phyloP scores from a whole-genome alignment of 2,329 filamentous ascomycete genomes.

The Colletotrichum agaves region DNA sequence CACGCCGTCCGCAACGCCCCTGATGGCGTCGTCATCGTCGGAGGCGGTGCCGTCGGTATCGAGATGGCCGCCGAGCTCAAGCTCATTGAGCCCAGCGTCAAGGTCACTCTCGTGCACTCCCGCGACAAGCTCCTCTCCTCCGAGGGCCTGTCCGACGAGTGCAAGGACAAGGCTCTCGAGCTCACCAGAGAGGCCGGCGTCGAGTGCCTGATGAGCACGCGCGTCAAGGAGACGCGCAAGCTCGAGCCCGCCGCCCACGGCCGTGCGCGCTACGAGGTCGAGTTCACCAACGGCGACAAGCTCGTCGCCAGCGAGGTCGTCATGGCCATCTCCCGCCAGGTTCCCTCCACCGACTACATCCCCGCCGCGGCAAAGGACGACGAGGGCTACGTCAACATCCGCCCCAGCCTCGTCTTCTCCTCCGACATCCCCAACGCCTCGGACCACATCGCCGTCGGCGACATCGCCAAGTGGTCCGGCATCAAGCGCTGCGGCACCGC shows the following conservation, averaged over 20 bases:
- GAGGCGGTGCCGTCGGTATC: slow-evolving; percentile 81
- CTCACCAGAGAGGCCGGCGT: slow-evolving; percentile 72
- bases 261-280: slow-evolving; percentile 57
- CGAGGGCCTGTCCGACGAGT: slow-evolving; percentile 76
- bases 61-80: slow-evolving; percentile 87
- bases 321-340: slow-evolving; percentile 73
- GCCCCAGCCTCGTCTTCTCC: slow-evolving; percentile 65
- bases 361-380: slow-evolving; percentile 67
- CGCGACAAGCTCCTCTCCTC: slow-evolving; percentile 75
- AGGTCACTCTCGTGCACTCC: slow-evolving; percentile 81
- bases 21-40: slow-evolving; percentile 76
- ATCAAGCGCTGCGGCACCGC: slow-evolving; percentile 84
- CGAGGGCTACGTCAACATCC: slow-evolving; percentile 74
- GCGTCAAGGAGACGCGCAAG: slow-evolving; percentile 61
- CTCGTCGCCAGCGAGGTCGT: slow-evolving; percentile 73
- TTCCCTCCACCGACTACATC: slow-evolving; percentile 72
- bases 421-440: slow-evolving; percentile 64
- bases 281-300: slow-evolving; percentile 68
- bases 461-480: slow-evolving; percentile 76
- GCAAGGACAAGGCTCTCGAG: slow-evolving; percentile 70
- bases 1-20: slow-evolving; percentile 60
- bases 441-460: slow-evolving; percentile 76
- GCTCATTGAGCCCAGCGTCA: slow-evolving; percentile 68
- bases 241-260: slow-evolving; percentile 54
- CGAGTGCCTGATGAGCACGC: slow-evolving; percentile 70